These are phyloP conservation scores for Aaosphaeria pasadenensis DNA, from an alignment of 2,329 filamentous ascomycete species.

Conservation along the genomic window DNA sequence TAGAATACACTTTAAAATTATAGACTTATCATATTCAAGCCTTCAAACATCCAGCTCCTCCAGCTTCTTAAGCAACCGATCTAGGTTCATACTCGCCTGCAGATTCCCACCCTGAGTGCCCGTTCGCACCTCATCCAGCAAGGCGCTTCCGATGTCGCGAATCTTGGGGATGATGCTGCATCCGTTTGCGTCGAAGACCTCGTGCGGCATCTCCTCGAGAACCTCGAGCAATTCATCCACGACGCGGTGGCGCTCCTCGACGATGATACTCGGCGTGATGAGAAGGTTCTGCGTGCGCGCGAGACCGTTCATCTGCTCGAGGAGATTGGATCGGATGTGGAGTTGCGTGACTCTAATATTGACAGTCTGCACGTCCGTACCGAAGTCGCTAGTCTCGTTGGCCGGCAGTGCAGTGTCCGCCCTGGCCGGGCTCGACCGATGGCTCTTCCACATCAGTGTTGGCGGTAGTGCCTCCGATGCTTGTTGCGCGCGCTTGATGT, in stretches of 20 bases:
- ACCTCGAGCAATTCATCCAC: constrained; percentile 13
- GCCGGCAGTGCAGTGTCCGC: not conserved
- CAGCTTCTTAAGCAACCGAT: not conserved
- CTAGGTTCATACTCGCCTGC: not conserved
- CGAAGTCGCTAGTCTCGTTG: constrained; percentile 8
- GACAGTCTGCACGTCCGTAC: constrained; percentile 15
- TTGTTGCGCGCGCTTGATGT: not conserved
- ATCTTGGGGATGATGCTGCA: constrained; percentile 19
- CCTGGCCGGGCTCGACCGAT: not conserved
- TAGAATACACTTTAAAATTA: not conserved
- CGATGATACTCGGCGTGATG: constrained; percentile 12
- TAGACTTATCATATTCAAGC: not conserved
- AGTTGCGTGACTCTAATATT: constrained; percentile 20
- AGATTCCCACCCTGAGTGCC: constrained; percentile 3
- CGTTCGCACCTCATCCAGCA: constrained; percentile 14
- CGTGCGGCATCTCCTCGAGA: constrained; percentile 13
- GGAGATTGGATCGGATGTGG: constrained; percentile 17
- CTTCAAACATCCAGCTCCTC: not conserved
- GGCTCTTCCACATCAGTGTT: not conserved
- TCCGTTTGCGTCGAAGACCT: constrained; percentile 19
- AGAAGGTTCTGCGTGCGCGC: constrained; percentile 8
- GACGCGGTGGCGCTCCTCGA: constrained; percentile 9
- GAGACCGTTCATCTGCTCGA: constrained; percentile 17
- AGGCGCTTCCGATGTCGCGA: constrained; percentile 15
- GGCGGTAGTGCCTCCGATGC: not conserved